Percentiles rank a stretch among this genome's conserved stretches.
These are phyloP conservation scores for Penicillium daleae DNA, from an alignment of 495 filamentous ascomycete species.

Conservation along the genomic window DNA sequence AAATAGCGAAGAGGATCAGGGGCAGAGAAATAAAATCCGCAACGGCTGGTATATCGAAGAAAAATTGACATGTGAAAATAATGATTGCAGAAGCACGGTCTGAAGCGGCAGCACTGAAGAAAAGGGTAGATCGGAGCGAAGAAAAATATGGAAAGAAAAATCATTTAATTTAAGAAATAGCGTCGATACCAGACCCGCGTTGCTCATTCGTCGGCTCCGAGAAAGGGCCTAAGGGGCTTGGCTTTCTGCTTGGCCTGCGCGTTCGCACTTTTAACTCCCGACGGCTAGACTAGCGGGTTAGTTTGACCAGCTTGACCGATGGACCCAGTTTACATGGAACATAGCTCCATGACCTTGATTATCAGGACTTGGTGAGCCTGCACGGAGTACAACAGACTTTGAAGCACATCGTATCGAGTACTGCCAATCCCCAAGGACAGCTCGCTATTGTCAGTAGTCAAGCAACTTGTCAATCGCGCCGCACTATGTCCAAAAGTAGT, in stretches of 20 bases:
- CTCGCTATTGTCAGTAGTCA: neutral
- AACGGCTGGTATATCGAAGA: neutral
- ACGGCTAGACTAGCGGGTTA: neutral
- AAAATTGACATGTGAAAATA: neutral
- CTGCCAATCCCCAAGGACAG: neutral
- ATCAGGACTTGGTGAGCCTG: neutral
- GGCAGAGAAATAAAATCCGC: neutral
- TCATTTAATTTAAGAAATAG: neutral
- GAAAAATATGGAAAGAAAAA: neutral
- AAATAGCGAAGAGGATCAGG: neutral
- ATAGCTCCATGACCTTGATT: neutral
- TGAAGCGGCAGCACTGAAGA: neutral
- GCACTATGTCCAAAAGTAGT: neutral
- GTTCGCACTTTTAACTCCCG: neutral
- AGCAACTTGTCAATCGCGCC: neutral
- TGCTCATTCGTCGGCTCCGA: constrained; percentile 1
- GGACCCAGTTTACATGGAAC: neutral
- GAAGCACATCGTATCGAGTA: neutral
- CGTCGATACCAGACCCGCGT: neutral
- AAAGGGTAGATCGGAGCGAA: neutral
- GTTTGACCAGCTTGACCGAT: neutral
- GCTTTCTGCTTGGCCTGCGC: constrained; percentile 1
- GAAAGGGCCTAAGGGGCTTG: neutral
- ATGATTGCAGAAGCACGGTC: neutral
- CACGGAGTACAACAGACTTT: neutral